Conservation (phyloP, 495 filamentous ascomycete genomes). For the Neurospora discreta region DNA sequence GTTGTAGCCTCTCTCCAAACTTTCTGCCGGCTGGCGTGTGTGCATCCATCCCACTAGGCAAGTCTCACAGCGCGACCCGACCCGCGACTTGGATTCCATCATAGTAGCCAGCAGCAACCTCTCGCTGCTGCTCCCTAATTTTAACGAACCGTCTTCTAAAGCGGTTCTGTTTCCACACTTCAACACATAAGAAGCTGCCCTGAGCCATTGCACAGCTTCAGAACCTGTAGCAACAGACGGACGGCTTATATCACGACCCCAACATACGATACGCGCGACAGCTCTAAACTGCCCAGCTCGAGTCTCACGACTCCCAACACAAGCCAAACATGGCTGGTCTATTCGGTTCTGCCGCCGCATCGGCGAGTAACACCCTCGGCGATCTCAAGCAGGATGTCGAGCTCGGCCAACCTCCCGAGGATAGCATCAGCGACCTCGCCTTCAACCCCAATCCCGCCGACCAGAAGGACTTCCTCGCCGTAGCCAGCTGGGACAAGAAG, state of each 20-base stretch:
- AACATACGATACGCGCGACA: neutral
- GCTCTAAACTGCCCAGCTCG: neutral
- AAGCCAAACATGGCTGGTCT: slow-evolving; percentile 47
- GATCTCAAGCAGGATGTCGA: slow-evolving; percentile 84
- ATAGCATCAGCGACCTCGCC: slow-evolving; percentile 70
- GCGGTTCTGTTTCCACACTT: neutral
- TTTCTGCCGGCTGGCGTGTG: neutral
- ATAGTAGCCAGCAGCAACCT: neutral
- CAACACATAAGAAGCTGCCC: neutral
- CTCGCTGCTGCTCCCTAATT: neutral
- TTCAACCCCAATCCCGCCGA: slow-evolving; percentile 52
- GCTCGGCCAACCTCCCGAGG: slow-evolving; percentile 63
- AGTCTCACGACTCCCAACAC: neutral
- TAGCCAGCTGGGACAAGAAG: slow-evolving; percentile 86
- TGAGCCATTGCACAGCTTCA: neutral
- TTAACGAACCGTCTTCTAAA: neutral
- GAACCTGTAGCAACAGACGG: neutral
- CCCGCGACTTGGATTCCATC: neutral
- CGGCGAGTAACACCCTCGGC: slow-evolving; percentile 61
- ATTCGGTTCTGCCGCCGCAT: slow-evolving; percentile 46
- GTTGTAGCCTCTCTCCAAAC: neutral
- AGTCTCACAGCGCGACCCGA: neutral
- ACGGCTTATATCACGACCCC: neutral
- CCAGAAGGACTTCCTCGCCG: slow-evolving; percentile 62
- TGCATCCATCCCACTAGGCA: neutral